Conservation (phyloP, 371 early-diverging fungal genomes). For the Mucor mucedo region DNA sequence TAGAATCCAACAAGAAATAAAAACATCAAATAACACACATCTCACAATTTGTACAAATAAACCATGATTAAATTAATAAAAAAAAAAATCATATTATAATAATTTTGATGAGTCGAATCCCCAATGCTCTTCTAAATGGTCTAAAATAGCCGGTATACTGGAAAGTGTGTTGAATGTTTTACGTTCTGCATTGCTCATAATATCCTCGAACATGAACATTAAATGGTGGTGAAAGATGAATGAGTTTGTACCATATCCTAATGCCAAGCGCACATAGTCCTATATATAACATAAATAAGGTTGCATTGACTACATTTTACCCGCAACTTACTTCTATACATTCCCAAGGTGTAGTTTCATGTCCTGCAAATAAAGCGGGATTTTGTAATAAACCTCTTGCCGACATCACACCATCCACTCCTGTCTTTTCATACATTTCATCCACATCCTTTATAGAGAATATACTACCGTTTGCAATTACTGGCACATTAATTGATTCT, state of each 20-base stretch:
- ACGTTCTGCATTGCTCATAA: conserved; percentile 88
- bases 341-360: conserved; percentile 72
- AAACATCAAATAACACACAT: not conserved
- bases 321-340: conserved; percentile 62
- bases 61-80: not conserved
- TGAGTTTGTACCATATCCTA: conserved; percentile 83
- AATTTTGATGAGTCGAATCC: conserved; percentile 54
- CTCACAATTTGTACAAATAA: not conserved
- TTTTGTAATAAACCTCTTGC: conserved; percentile 90
- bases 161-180: conserved; percentile 86
- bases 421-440: conserved; percentile 69
- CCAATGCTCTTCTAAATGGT: conserved; percentile 82
- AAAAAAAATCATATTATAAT: not conserved
- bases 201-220: conserved; percentile 91
- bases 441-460: conserved; percentile 73
- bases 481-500: conserved; percentile 72
- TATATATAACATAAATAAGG: conserved; percentile 23
- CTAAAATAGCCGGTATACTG: conserved; percentile 81
- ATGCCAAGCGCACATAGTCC: conserved; percentile 74
- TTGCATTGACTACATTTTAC: not conserved
- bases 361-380: conserved; percentile 83
- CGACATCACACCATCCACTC: conserved; percentile 87
- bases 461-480: conserved; percentile 84
- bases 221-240: conserved; percentile 94
- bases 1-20: conserved; percentile 10